Evolutionary conservation across 495 filamentous ascomycete species (phyloP).

Genomic region (Margaritispora aquatica): DNA sequence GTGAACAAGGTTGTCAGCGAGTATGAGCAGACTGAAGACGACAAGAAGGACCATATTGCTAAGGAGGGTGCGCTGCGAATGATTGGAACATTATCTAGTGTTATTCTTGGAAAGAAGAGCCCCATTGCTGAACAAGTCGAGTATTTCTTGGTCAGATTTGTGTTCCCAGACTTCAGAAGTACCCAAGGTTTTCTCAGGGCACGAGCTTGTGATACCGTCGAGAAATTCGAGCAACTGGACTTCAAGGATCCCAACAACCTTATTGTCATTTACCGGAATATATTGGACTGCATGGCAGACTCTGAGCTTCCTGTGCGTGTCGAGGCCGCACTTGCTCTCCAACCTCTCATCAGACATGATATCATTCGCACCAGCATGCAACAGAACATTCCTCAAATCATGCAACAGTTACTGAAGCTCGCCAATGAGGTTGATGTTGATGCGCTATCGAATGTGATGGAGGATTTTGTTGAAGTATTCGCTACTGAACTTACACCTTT

Average conservation of each 20-base stretch:
- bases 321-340: slow-evolving; percentile 87
- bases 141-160: slow-evolving; percentile 95
- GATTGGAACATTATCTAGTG: slow-evolving; percentile 91
- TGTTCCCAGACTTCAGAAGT: slow-evolving; percentile 96
- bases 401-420: slow-evolving; percentile 95
- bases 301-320: slow-evolving; percentile 85
- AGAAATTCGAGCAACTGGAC: slow-evolving; percentile 94
- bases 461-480: slow-evolving; percentile 98
- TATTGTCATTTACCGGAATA: slow-evolving; percentile 91
- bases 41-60: slow-evolving; percentile 83
- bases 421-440: slow-evolving; percentile 95
- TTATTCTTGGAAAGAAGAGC: slow-evolving; percentile 95
- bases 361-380: slow-evolving; percentile 92
- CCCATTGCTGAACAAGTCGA: slow-evolving; percentile 98
- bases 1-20: slow-evolving; percentile 90
- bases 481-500: slow-evolving; percentile 93
- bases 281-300: slow-evolving; percentile 95
- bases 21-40: slow-evolving; percentile 71
- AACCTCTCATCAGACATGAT: slow-evolving; percentile 93
- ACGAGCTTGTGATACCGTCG: slow-evolving; percentile 91
- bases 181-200: slow-evolving; percentile 90
- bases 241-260: slow-evolving; percentile 95
- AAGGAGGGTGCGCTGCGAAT: slow-evolving; percentile 96
- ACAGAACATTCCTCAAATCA: slow-evolving; percentile 97
- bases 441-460: slow-evolving; percentile 97